These are phyloP conservation scores for Tylopilus vinaceipallidus DNA, from an alignment of 768 basidiomycete species.

Conservation along the genomic window DNA sequence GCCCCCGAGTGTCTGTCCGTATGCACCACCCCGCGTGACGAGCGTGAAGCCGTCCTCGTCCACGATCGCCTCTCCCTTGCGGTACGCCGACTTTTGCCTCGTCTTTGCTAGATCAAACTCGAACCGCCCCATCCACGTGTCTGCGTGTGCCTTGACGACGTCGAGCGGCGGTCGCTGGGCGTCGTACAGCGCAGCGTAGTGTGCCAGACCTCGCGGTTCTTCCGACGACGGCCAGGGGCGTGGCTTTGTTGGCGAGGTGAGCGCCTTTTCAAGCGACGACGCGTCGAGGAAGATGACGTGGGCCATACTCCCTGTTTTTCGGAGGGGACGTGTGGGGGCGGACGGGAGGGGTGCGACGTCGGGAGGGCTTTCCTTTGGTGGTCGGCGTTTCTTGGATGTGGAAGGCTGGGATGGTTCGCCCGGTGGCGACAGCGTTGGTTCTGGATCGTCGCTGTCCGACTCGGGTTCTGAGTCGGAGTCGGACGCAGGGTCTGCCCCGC, in stretches of 20 bases:
- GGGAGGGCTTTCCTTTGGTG: slow-evolving; percentile 37
- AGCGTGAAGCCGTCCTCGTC: slow-evolving; percentile 96
- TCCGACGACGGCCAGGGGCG: slow-evolving; percentile 65
- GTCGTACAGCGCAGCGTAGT: slow-evolving; percentile 64
- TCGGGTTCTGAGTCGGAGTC: slow-evolving; percentile 21
- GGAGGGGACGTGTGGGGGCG: slow-evolving; percentile 50
- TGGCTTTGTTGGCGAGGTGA: slow-evolving; percentile 49
- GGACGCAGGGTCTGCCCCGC: slow-evolving; percentile 28
- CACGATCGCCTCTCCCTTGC: slow-evolving; percentile 83
- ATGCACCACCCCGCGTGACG: slow-evolving; percentile 88
- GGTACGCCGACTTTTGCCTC: slow-evolving; percentile 63
- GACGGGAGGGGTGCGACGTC: slow-evolving; percentile 61
- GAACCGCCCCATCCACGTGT: slow-evolving; percentile 72
- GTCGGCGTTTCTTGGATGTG: slow-evolving; percentile 33
- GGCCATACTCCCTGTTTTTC: slow-evolving; percentile 62
- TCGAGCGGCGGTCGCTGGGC: slow-evolving; percentile 75
- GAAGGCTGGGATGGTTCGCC: slow-evolving; percentile 14
- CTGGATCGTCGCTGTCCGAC: not conserved
- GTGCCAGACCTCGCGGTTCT: slow-evolving; percentile 66
- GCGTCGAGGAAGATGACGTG: slow-evolving; percentile 73
- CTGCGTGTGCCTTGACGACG: slow-evolving; percentile 72
- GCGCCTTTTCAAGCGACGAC: slow-evolving; percentile 66
- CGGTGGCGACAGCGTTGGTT: not conserved
- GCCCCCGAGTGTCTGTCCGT: slow-evolving; percentile 85
- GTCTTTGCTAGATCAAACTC: slow-evolving; percentile 59